Conservation (phyloP, 2,329 filamentous ascomycete genomes). For the Aspergillus intermedius region DNA sequence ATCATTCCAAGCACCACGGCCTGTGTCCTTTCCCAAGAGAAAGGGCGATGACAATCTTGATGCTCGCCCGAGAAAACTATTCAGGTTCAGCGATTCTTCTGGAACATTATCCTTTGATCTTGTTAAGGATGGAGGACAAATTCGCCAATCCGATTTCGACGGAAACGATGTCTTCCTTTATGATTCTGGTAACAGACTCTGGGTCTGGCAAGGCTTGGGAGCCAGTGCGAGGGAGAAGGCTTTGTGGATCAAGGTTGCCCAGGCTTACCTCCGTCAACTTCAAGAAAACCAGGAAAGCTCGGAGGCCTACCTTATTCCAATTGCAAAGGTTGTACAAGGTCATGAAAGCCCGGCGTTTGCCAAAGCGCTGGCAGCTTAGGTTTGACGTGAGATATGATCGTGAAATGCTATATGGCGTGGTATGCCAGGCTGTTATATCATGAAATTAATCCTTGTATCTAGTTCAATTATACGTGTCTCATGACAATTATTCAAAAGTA, state of each 20-base stretch:
- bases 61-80: conserved; percentile 43
- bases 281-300: conserved; percentile 15
- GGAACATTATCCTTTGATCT: conserved; percentile 53
- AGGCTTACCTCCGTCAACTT: conserved; percentile 22
- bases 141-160: conserved; percentile 48
- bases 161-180: conserved; percentile 58
- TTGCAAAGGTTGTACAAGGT: conserved; percentile 24
- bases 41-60: conserved; percentile 4
- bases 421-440: too few species aligned
- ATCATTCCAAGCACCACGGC: conserved; percentile 39
- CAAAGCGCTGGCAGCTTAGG: conserved; percentile 16
- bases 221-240: conserved; percentile 56
- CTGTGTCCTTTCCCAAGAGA: conserved; percentile 24
- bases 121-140: conserved; percentile 51
- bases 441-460: too few species aligned
- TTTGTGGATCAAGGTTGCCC: conserved; percentile 44
- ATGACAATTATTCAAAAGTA: too few species aligned
- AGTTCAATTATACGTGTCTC: too few species aligned
- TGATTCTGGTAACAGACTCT: conserved; percentile 52
- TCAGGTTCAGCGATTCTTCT: conserved; percentile 57
- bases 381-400: neutral
- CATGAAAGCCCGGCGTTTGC: conserved; percentile 24
- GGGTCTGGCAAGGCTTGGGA: conserved; percentile 59
- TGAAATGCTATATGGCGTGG: too few species aligned
- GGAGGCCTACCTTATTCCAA: conserved; percentile 20